A percentile compares a stretch with the other conserved stretches of the same genome.
Evolutionary conservation across 208 protist species (phyloP).

Genomic region (Trypanosoma mega): DNA sequence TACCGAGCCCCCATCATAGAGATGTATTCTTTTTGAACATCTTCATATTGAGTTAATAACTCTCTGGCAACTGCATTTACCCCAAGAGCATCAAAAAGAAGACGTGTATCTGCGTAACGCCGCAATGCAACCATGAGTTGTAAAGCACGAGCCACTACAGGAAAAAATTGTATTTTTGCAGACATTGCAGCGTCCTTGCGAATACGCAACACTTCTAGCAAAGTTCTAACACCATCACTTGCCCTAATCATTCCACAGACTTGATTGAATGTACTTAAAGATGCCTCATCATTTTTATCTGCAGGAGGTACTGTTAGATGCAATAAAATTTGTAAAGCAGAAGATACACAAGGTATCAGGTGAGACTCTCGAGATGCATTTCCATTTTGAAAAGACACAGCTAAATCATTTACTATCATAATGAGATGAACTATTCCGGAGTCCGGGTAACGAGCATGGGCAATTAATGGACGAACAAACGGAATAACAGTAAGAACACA

Average conservation of each 20-base stretch:
- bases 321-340: slow-evolving; percentile 76
- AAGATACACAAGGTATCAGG: slow-evolving; percentile 61
- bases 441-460: slow-evolving; percentile 56
- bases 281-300: slow-evolving; percentile 65
- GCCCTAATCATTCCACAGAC: slow-evolving; percentile 68
- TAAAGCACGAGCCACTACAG: slow-evolving; percentile 76
- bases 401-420: slow-evolving; percentile 70
- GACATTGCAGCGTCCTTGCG: slow-evolving; percentile 71
- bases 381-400: slow-evolving; percentile 53
- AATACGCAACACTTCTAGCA: slow-evolving; percentile 73
- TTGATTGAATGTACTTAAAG: slow-evolving; percentile 63
- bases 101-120: slow-evolving; percentile 69
- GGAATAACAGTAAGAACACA: slow-evolving; percentile 75
- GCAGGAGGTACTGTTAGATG: slow-evolving; percentile 60
- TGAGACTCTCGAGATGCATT: slow-evolving; percentile 69
- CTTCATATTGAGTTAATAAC: slow-evolving; percentile 59
- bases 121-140: slow-evolving; percentile 76
- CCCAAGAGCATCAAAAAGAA: slow-evolving; percentile 78
- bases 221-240: slow-evolving; percentile 69
- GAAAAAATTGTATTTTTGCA: slow-evolving; percentile 77
- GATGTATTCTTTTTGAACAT: slow-evolving; percentile 81
- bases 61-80: slow-evolving; percentile 69
- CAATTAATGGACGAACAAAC: slow-evolving; percentile 68
- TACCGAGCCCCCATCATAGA: slow-evolving; percentile 63
- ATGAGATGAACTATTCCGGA: slow-evolving; percentile 80